phyloP scores from a whole-genome alignment of 257 asterid genomes.

The Przewalskia tangutica region DNA sequence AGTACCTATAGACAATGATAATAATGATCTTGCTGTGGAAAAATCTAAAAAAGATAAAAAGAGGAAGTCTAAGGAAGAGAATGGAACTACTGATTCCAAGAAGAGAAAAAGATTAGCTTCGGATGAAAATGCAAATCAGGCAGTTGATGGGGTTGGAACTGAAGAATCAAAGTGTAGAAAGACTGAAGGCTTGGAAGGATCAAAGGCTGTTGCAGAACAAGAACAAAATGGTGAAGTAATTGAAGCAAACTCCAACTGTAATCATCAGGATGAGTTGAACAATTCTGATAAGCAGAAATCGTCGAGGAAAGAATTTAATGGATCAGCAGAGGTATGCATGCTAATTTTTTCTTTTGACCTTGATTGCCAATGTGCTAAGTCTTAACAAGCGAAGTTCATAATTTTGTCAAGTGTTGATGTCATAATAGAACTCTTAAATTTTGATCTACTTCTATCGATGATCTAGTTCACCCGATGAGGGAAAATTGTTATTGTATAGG shows the following conservation, averaged over 20 bases:
- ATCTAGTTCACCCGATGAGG: background rate
- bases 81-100: slow-evolving; percentile 33
- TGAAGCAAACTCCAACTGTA: background rate
- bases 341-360: background rate
- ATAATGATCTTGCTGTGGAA: slow-evolving; percentile 8
- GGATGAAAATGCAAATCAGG: slow-evolving; percentile 37
- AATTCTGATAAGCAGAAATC: slow-evolving; percentile 32
- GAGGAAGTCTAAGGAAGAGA: slow-evolving; percentile 30
- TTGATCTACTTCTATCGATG: background rate
- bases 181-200: slow-evolving; percentile 35
- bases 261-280: slow-evolving; percentile 21
- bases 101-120: slow-evolving; percentile 52
- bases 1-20: slow-evolving; percentile 6
- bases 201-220: slow-evolving; percentile 13
- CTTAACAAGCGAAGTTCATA: background rate
- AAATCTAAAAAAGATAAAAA: slow-evolving; percentile 22
- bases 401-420: background rate
- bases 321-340: slow-evolving; percentile 44
- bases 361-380: background rate
- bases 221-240: slow-evolving; percentile 14
- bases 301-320: slow-evolving; percentile 29
- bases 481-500: background rate
- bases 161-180: slow-evolving; percentile 61
- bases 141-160: slow-evolving; percentile 24
- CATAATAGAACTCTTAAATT: background rate